phyloP scores from a whole-genome alignment of 495 filamentous ascomycete species.

The Glutinoglossum americanum region DNA sequence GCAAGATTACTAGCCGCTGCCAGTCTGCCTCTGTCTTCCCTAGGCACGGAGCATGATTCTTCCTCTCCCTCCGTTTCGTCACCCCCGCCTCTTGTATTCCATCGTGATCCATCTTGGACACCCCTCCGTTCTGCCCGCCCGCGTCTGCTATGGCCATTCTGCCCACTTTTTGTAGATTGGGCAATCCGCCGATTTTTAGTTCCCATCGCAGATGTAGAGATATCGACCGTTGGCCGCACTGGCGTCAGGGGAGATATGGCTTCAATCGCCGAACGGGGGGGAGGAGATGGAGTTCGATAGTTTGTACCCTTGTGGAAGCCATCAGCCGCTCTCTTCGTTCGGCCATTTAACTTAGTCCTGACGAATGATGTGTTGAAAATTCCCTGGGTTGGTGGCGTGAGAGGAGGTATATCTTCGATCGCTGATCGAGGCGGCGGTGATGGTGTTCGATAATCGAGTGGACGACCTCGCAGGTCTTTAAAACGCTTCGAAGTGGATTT shows the following conservation, averaged over 20 bases:
- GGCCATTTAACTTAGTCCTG: neutral
- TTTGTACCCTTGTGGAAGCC: neutral
- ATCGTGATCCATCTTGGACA: neutral
- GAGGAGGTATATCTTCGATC: constrained; percentile 4
- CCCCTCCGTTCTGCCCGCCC: neutral
- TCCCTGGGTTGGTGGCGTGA: neutral
- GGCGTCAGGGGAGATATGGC: constrained; percentile 1
- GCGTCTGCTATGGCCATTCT: neutral
- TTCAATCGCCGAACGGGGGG: constrained; percentile 2
- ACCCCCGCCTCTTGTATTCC: neutral
- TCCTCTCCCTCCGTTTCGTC: neutral
- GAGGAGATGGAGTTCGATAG: constrained; percentile 4
- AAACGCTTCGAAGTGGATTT: neutral
- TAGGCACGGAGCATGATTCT: neutral
- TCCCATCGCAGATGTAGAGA: neutral
- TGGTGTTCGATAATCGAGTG: constrained; percentile 1
- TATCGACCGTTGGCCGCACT: neutral
- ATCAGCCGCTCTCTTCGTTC: neutral
- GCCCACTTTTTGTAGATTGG: neutral
- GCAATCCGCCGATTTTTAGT: neutral
- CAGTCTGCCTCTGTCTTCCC: neutral
- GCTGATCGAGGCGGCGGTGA: constrained; percentile 3
- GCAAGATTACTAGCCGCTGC: neutral
- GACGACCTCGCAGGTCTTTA: neutral
- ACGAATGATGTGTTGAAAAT: neutral